Evolutionary conservation across 345 rosid genomes (phyloP).

Genomic region (Citrus hindsii): DNA sequence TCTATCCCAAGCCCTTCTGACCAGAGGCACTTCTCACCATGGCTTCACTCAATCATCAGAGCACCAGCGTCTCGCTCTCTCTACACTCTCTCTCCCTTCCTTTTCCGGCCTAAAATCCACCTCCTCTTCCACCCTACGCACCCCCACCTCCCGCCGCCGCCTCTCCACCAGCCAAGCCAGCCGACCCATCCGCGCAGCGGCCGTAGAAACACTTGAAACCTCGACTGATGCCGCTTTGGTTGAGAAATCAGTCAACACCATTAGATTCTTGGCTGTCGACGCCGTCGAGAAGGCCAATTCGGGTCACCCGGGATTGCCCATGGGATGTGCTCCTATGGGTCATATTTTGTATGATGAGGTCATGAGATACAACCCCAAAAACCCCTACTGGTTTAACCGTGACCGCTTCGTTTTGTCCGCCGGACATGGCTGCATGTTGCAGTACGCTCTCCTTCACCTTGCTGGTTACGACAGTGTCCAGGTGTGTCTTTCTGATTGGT

Average conservation of each 20-base stretch:
- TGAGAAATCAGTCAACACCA: constrained; percentile 78
- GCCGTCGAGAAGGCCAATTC: constrained; percentile 98
- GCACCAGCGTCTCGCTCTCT: constrained; percentile 38
- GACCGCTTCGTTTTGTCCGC: constrained; percentile 96
- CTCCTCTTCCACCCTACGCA: constrained; percentile 19
- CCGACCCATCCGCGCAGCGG: constrained; percentile 39
- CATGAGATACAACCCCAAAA: constrained; percentile 91
- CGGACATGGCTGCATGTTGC: constrained; percentile 96
- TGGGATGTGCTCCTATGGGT: constrained; percentile 97
- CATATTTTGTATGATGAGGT: constrained; percentile 87
- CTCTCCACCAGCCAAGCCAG: constrained; percentile 6
- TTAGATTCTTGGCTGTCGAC: constrained; percentile 81
- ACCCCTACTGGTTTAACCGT: constrained; percentile 96
- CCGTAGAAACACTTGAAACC: constrained; percentile 49
- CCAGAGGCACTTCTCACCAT: constrained; percentile 45
- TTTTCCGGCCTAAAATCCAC: constrained; percentile 53
- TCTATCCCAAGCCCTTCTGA: constrained; percentile 53
- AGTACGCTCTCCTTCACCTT: constrained; percentile 90
- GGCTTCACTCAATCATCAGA: constrained; percentile 38
- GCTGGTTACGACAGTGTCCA: constrained; percentile 91
- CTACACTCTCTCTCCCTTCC: constrained; percentile 39
- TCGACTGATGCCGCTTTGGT: constrained; percentile 61
- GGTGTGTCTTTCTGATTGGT: constrained; percentile 31
- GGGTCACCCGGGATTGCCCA: constrained; percentile 95
- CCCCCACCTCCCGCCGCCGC: constrained; percentile 28